Base-by-base conservation (phyloP, 1,284 basidiomycete species). In the Entoloma clypeatum region DNA sequence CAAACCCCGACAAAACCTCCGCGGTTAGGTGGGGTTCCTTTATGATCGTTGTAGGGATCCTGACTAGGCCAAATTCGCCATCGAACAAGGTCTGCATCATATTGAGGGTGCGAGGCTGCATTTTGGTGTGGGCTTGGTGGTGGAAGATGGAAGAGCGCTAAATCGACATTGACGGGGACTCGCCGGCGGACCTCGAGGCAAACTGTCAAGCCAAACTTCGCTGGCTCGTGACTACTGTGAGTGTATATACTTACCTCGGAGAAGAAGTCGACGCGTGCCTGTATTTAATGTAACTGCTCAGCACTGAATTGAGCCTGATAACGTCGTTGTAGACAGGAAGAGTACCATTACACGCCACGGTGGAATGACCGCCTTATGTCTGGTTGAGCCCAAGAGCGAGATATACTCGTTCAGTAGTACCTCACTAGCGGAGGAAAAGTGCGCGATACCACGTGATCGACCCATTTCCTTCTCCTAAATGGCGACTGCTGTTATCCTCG, bases 401-500 rank as follows among this genome's bases (percentile, higher is more conserved):
- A n/a, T n/a, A n/a, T n/a, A n/a, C n/a, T n/a, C n/a, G n/a, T n/a
- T n/a, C n/a, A n/a, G n/a, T n/a, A n/a, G n/a, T n/a, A n/a, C n/a
- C 24, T 25, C 10, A 22, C 10, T 7, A 13, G 6, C 14, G 24
- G 24, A 33, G 22, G 25, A 16, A 16, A 11, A 16, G 9, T 23
- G 17, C 11, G 18, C 18, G 23, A 23, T 24, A 10, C 27, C 24
- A 28, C 32, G 40, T 35, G 35, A 42, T 22, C 5, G 14, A 25
- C 19, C 19, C 13, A 4, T 23, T 34, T 18, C 17, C 25, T 5
- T 27, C 17, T 25, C 14, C 10, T 18, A 23, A 14, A 87, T 88
- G 86, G 69, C 83, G 13, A 90, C 89, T 32, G 77, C 87, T 41
- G 60, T 91, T 37, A 69, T 90, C 34, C 54, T 92, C 45, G 91